Evolutionary conservation across 768 basidiomycete species (phyloP), one percentile per base, ranked within the genome.

Genomic region (Floccularia luteovirens): DNA sequence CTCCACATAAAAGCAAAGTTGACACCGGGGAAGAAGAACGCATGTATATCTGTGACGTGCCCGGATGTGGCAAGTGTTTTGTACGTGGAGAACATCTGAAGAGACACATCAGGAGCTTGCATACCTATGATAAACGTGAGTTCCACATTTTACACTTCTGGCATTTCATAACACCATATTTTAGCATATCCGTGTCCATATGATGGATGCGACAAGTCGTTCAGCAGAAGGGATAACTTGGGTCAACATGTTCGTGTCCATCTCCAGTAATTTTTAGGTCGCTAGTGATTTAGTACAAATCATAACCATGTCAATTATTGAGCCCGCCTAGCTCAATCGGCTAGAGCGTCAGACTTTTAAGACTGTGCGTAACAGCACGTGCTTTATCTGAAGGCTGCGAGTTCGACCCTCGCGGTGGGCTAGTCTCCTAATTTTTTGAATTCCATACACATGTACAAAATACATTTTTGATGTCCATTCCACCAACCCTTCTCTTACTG

Each of bases 351-450:
- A 39, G 58, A 55, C 49, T 54, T 34, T 34, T 34, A 34, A 34
- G 32, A 19, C 32, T 12, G 32, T 12, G n/a, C 32, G 16, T 7
- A 34, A 14, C 8, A 34, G 8, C 7, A 7, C 32, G 16, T 34
- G 8, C n/a, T 7, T 49, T 38, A 80, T 80, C 79, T 82, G 75
- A 80, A 82, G 77, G 79, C 74, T 80, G 79, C 79, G 79, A 77
- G 79, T 82, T 81, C 79, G 79, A 81, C 72, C 77, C 79, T 77
- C 79, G 78, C 79, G 77, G 75, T 79, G 79, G 79, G 78, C 79
- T 81, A 75, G 36, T 37, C 14, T 10, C 14, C 14, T 14, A 30
- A n/a, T n/a, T n/a, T n/a, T n/a, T n/a, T n/a, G n/a, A n/a, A n/a
- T n/a, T n/a, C n/a, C n/a, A n/a, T n/a, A n/a, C n/a, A n/a, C n/a